Evolutionary conservation across 768 basidiomycete species (phyloP).

Genomic region (Kwoniella botswanensis): DNA sequence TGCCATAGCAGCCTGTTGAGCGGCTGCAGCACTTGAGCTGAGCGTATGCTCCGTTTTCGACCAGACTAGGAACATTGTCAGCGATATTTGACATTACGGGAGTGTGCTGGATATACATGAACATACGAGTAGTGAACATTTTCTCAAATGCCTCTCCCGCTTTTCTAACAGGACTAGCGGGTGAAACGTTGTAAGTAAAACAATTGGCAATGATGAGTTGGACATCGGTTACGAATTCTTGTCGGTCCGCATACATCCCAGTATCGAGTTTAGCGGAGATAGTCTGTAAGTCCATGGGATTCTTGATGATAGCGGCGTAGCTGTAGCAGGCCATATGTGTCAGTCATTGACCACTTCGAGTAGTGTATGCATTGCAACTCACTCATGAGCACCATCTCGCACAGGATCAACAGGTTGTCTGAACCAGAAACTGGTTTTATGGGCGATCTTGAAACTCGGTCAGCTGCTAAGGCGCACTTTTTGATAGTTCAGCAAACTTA

Average conservation of each 20-base stretch:
- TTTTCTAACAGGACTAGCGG: constrained; percentile 70
- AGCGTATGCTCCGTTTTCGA: constrained; percentile 63
- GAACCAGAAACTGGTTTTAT: constrained; percentile 78
- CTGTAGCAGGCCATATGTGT: constrained; percentile 59
- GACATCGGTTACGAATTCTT: constrained; percentile 84
- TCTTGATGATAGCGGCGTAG: constrained; percentile 86
- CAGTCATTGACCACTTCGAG: neutral
- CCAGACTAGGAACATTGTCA: constrained; percentile 70
- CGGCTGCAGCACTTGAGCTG: constrained; percentile 25
- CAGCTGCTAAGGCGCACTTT: neutral
- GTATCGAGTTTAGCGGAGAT: constrained; percentile 83
- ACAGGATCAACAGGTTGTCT: constrained; percentile 94
- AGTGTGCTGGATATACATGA: neutral
- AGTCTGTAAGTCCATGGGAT: constrained; percentile 93
- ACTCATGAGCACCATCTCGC: constrained; percentile 87
- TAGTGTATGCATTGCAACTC: constrained; percentile 43
- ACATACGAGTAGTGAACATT: constrained; percentile 84
- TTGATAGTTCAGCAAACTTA: constrained; percentile 16
- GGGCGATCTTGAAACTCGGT: constrained; percentile 58
- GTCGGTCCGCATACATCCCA: constrained; percentile 82
- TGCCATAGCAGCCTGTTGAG: constrained; percentile 15
- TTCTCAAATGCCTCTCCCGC: constrained; percentile 76
- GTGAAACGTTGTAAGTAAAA: constrained; percentile 75
- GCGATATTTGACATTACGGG: constrained; percentile 7
- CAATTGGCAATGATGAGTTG: constrained; percentile 86